phyloP scores from a whole-genome alignment of 2,329 filamentous ascomycete genomes.

The Aaosphaeria pasadenensis region DNA sequence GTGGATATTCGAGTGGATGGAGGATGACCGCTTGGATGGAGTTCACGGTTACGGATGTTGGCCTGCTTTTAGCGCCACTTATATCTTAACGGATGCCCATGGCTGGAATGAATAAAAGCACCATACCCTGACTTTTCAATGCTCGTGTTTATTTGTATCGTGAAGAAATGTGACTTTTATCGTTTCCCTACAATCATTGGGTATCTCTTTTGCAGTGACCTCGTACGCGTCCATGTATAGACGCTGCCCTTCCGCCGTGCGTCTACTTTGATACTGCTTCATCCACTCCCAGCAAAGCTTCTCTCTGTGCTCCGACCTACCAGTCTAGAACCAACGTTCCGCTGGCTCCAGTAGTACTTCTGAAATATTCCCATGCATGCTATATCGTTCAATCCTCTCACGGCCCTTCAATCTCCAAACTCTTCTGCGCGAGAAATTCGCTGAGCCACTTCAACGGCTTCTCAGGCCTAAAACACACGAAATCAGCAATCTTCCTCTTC shows the following conservation, averaged over 20 bases:
- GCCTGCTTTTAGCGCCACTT: constrained; percentile 16
- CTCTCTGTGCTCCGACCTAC: too few species aligned
- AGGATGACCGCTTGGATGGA: constrained; percentile 28
- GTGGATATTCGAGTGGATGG: constrained; percentile 14
- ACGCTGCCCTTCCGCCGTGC: too few species aligned
- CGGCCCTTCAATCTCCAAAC: constrained; percentile 46
- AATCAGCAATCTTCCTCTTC: background rate
- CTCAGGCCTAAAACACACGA: constrained; percentile 35
- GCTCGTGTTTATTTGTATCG: too few species aligned
- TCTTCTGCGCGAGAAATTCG: constrained; percentile 47
- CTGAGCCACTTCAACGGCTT: constrained; percentile 50
- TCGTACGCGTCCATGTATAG: too few species aligned
- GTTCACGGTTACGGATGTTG: constrained; percentile 31
- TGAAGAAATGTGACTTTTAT: too few species aligned
- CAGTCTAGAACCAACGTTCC: too few species aligned
- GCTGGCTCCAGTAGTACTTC: too few species aligned
- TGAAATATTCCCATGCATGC: too few species aligned
- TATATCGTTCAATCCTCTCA: constrained; percentile 3
- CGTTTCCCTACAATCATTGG: too few species aligned
- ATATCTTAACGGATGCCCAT: constrained; percentile 20
- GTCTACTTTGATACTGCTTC: too few species aligned
- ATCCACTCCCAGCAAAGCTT: too few species aligned
- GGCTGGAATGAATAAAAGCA: constrained; percentile 39
- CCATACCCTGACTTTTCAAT: constrained; percentile 16
- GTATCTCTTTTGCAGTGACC: too few species aligned